A percentile compares a stretch with the other conserved stretches of the same genome.
Evolutionary conservation across 1,284 basidiomycete species (phyloP).

Genomic region (Trichosporon sp.): DNA sequence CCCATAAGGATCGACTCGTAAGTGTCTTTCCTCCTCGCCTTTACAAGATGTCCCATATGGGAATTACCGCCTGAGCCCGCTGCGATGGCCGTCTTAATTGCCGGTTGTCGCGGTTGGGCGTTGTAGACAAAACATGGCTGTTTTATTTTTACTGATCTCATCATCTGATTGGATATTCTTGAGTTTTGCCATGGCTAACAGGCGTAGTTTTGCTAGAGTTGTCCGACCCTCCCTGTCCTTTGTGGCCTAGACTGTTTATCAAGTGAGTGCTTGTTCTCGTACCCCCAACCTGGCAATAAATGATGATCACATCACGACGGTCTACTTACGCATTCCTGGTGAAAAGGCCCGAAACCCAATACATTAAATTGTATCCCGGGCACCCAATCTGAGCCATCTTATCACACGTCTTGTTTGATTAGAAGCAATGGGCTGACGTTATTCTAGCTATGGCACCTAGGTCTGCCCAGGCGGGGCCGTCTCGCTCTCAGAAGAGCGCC

Average conservation of each 20-base stretch:
- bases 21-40: conserved; percentile 11
- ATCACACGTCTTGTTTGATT: conserved; percentile 1
- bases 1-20: conserved; percentile 5
- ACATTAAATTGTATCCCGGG: conserved; percentile 27
- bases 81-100: conserved; percentile 33
- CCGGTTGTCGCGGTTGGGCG: conserved; percentile 26
- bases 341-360: conserved; percentile 44
- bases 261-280: background rate
- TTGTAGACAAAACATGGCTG: conserved; percentile 50
- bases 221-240: background rate
- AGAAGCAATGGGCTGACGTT: conserved; percentile 12
- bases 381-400: conserved; percentile 36
- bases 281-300: conserved; percentile 25
- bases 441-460: conserved; percentile 33
- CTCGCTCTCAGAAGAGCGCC: conserved; percentile 34
- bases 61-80: conserved; percentile 50
- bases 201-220: conserved; percentile 3
- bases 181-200: conserved; percentile 21
- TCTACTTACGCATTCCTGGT: conserved; percentile 44
- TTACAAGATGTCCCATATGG: conserved; percentile 47
- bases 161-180: conserved; percentile 6
- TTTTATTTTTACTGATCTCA: conserved; percentile 48
- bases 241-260: background rate
- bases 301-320: conserved; percentile 50
- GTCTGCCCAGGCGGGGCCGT: conserved; percentile 43